Percentiles rank a stretch among this genome's conserved stretches.
Conservation (phyloP, 1,284 basidiomycete species). For the Retiboletus flavoniger region DNA sequence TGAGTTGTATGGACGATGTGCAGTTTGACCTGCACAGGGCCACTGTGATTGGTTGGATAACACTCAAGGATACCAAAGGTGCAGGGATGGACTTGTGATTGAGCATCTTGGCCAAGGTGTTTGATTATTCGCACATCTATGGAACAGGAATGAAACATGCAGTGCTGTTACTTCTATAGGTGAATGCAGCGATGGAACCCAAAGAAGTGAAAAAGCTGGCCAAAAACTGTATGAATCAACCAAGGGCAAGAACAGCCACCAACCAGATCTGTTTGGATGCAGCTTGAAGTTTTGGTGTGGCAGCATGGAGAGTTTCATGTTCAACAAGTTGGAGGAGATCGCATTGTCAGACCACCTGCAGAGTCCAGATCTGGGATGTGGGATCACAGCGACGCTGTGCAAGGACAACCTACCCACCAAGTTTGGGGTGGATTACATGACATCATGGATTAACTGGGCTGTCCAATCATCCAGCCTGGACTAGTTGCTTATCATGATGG, state of each 20-base stretch:
- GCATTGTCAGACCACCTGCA: conserved; percentile 84
- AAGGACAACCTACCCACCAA: conserved; percentile 82
- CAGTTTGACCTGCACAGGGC: conserved; percentile 98
- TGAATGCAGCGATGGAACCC: conserved; percentile 76
- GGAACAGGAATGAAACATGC: conserved; percentile 97
- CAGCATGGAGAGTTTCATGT: conserved; percentile 96
- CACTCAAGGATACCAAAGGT: conserved; percentile 96
- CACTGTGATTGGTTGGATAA: conserved; percentile 99
- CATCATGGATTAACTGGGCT: conserved; percentile 98
- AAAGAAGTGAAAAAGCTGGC: conserved; percentile 83
- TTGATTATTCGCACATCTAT: conserved; percentile 99
- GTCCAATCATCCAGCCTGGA: conserved; percentile 99
- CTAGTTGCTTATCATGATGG: conserved; percentile 96
- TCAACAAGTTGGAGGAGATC: conserved; percentile 98
- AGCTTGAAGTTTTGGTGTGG: conserved; percentile 99
- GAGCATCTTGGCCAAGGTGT: conserved; percentile 94
- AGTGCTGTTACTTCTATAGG: conserved; percentile 84
- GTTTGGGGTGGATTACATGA: conserved; percentile 87
- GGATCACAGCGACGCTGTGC: conserved; percentile 88
- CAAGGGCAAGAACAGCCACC: conserved; percentile 85
- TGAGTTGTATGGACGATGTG: conserved; percentile 97
- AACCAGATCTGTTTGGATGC: conserved; percentile 65
- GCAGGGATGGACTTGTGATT: conserved; percentile 96
- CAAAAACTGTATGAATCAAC: conserved; percentile 85
- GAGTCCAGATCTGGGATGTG: conserved; percentile 93